These are phyloP conservation scores for Mycogone perniciosa DNA, from an alignment of 2,329 filamentous ascomycete species.

Conservation along the genomic window DNA sequence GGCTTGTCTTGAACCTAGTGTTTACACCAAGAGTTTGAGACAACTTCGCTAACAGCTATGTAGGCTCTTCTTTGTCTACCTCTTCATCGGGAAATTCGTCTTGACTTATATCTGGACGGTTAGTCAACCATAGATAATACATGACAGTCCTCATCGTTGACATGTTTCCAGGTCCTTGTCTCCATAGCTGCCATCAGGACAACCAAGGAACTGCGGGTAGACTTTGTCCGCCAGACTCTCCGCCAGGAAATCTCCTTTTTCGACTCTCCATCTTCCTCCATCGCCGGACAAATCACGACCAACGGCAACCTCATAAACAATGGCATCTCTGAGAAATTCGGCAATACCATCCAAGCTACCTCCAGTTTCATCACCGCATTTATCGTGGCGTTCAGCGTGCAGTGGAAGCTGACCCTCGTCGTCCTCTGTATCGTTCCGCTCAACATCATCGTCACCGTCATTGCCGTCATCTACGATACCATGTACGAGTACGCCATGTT, in stretches of 20 bases:
- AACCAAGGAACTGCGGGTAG: conserved; percentile 31
- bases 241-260: conserved; percentile 52
- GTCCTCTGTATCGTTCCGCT: conserved; percentile 40
- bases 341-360: conserved; percentile 33
- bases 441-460: conserved; percentile 34
- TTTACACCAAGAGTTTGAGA: too few relatives aligned
- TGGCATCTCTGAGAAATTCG: conserved; percentile 41
- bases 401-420: conserved; percentile 39
- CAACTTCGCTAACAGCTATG: too few relatives aligned
- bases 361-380: conserved; percentile 36
- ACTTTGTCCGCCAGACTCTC: conserved; percentile 32
- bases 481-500: conserved; percentile 39
- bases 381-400: conserved; percentile 33
- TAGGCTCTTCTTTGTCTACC: conserved; percentile 51
- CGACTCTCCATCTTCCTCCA: conserved; percentile 39
- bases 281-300: conserved; percentile 41
- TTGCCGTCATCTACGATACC: conserved; percentile 35
- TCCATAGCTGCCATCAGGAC: conserved; percentile 33
- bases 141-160: background rate
- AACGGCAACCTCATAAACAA: conserved; percentile 41
- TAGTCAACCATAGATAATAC: conserved; percentile 14
- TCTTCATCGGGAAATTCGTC: conserved; percentile 49
- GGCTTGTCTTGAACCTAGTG: background rate
- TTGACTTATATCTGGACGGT: conserved; percentile 51
- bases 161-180: conserved; percentile 26